Base-by-base conservation (phyloP, 805 yeast species). In the Ogataea allantospora region DNA sequence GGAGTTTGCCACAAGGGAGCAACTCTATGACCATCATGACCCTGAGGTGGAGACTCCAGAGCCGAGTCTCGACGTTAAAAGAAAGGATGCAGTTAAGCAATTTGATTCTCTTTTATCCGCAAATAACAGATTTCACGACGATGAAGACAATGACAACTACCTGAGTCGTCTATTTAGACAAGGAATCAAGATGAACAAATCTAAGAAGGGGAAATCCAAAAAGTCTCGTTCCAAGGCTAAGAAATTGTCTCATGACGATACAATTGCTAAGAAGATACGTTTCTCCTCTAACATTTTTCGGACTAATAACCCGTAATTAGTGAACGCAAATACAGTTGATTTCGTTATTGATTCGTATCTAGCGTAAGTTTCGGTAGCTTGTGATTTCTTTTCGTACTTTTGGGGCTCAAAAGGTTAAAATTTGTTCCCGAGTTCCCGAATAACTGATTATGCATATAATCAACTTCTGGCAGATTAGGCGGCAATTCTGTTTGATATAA, bases 1-100 rank as follows among this genome's bases (percentile, higher is more conserved):
- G 13, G 35, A 49, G 21, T 55, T 55, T 40, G 58, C 60, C 1
- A 35, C 57, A 1, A 48, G 50, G 2, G 40, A 50, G 7, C 43
- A 47, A 25, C 32, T 51, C n/a, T 34, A 18, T 15, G 29, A 30
- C 15, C 11, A 17, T 17, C 6, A 30, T 4, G n/a, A 2, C 5
- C 12, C 20, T 29, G 35, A 31, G 8, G 13, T 24, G 26, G 17
- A 26, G 14, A 15, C 13, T 6, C 10, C 23, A n/a, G 13, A 17
- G 13, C 6, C n/a, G 8, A 23, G 29, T 8, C 16, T 7, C 7
- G 32, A 20, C 4, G 6, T 6, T 18, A 23, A 28, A 9, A 13
- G 16, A 10, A 12, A 28, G n/a, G 39, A 35, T 6, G 30, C 32
- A 19, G 19, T 36, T 18, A 36, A 23, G 10, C 38, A 37, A 13